phyloP scores from a whole-genome alignment of 2,329 filamentous ascomycete genomes.

The Arthrobotrys sphaeroides region DNA sequence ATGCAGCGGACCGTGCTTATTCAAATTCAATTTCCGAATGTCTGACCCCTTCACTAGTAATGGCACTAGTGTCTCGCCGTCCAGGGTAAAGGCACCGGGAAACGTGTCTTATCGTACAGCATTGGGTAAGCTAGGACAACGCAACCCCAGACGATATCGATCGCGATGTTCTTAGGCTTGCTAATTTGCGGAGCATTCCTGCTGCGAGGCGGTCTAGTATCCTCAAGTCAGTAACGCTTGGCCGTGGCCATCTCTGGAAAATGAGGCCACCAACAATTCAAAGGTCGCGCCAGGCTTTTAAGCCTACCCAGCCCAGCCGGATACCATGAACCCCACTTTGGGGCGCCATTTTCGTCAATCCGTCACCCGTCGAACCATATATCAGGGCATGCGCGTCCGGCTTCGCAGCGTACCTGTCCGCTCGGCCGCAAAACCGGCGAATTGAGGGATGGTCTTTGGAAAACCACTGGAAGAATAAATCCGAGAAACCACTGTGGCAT shows the following conservation, averaged over 20 bases:
- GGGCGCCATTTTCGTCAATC: conserved; percentile 20
- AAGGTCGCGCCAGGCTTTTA: conserved; percentile 8
- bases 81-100: neutral
- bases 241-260: conserved; percentile 11
- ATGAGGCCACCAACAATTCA: conserved; percentile 24
- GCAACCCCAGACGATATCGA: conserved; percentile 44
- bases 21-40: conserved; percentile 14
- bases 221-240: conserved; percentile 30
- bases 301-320: conserved; percentile 6
- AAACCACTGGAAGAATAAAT: neutral
- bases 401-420: neutral
- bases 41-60: conserved; percentile 8
- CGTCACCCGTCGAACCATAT: conserved; percentile 1
- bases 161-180: conserved; percentile 18
- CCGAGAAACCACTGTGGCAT: neutral
- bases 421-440: neutral
- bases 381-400: conserved; percentile 13
- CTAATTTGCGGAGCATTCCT: conserved; percentile 29
- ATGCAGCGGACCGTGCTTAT: conserved; percentile 6
- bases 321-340: conserved; percentile 19
- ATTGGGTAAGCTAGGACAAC: conserved; percentile 28
- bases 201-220: conserved; percentile 15
- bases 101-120: conserved; percentile 4
- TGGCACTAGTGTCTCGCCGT: neutral
- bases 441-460: neutral